Percentiles rank a stretch among this genome's conserved stretches.
Evolutionary conservation across 1,284 basidiomycete genomes (phyloP).

Genomic region (Ustilago bromivora): DNA sequence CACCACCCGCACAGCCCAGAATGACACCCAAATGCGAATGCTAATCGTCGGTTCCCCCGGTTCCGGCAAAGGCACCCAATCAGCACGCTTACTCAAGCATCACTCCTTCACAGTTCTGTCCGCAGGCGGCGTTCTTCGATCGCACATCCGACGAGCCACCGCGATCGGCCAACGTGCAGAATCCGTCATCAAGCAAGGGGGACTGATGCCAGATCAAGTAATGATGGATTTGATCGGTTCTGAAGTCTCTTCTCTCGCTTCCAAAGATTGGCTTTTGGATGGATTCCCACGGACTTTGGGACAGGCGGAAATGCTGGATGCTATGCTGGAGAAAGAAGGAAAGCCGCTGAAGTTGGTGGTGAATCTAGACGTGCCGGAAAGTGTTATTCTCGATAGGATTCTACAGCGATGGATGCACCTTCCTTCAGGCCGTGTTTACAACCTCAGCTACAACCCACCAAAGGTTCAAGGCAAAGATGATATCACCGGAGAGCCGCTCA

Average conservation of each 20-base stretch:
- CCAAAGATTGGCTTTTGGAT: conserved; percentile 88
- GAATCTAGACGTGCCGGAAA: conserved; percentile 90
- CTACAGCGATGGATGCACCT: conserved; percentile 73
- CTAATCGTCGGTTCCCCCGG: conserved; percentile 67
- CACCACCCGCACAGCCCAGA: background rate
- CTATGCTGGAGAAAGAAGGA: conserved; percentile 51
- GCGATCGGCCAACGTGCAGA: conserved; percentile 56
- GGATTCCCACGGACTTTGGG: conserved; percentile 93
- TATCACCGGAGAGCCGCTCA: conserved; percentile 88
- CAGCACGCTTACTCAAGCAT: conserved; percentile 51
- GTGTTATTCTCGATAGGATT: conserved; percentile 88
- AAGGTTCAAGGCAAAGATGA: conserved; percentile 88
- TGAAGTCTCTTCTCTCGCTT: conserved; percentile 37
- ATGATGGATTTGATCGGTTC: conserved; percentile 66
- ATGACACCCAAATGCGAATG: conserved; percentile 58
- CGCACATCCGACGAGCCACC: conserved; percentile 57
- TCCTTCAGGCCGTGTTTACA: conserved; percentile 89
- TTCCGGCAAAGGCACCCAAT: conserved; percentile 67
- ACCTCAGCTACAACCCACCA: conserved; percentile 78
- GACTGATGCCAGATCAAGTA: conserved; percentile 65
- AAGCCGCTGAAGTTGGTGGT: conserved; percentile 81
- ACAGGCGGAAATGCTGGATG: conserved; percentile 86
- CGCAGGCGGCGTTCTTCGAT: conserved; percentile 65
- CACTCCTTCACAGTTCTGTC: conserved; percentile 50
- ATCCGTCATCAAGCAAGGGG: conserved; percentile 59